A percentile compares a stretch with the other conserved stretches of the same genome.
Conservation (phyloP, 75 land plant species). For the Gnetum montanum region DNA sequence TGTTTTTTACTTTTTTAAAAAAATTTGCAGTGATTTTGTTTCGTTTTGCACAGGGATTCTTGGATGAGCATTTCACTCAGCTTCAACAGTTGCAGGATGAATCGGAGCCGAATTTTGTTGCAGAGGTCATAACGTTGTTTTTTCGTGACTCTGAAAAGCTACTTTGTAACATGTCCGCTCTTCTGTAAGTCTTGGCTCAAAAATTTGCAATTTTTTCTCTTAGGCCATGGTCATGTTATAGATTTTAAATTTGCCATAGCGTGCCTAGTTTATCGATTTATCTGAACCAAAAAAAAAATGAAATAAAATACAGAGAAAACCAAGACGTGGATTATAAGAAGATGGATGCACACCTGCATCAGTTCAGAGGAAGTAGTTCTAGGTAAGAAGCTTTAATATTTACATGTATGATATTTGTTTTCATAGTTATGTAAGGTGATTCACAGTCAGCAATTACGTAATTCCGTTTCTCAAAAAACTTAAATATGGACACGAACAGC, state of each 20-base stretch:
- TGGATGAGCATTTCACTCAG: slow-evolving; percentile 76
- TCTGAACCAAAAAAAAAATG: not conserved
- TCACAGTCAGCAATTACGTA: not conserved
- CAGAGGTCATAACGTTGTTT: slow-evolving; percentile 54
- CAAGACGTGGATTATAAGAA: slow-evolving; percentile 41
- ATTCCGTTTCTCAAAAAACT: not conserved
- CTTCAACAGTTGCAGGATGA: slow-evolving; percentile 70
- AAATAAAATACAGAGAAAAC: slow-evolving; percentile 18
- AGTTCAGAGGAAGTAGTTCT: slow-evolving; percentile 67
- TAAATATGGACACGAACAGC: slow-evolving; percentile 21
- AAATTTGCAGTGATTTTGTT: not conserved
- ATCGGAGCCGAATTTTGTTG: slow-evolving; percentile 63
- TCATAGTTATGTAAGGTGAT: not conserved
- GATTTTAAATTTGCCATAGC: not conserved
- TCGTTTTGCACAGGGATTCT: slow-evolving; percentile 24
- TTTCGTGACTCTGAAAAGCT: slow-evolving; percentile 70
- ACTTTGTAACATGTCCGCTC: slow-evolving; percentile 31
- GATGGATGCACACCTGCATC: slow-evolving; percentile 64
- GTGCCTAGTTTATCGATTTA: too few relatives aligned
- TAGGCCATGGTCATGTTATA: not conserved
- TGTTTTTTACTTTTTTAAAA: not conserved
- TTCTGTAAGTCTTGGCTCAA: slow-evolving; percentile 24
- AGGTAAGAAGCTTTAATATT: slow-evolving; percentile 20
- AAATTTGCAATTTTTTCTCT: not conserved
- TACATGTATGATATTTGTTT: not conserved